These are phyloP conservation scores for Mariannaea sp. DNA, from an alignment of 2,329 filamentous ascomycete genomes.

Conservation along the genomic window DNA sequence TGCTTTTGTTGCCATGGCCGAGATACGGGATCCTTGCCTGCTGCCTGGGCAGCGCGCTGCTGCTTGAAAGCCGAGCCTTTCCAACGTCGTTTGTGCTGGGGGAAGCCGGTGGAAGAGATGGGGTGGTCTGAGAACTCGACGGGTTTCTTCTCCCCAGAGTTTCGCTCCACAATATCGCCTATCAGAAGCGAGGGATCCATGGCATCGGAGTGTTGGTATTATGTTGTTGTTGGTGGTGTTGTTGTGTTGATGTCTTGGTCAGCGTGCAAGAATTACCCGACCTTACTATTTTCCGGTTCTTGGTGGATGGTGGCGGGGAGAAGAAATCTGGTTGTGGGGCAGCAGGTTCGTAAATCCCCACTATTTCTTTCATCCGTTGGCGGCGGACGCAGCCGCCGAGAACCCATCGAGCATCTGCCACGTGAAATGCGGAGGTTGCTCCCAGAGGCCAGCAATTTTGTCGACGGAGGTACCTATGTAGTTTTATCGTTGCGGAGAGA, in stretches of 20 bases:
- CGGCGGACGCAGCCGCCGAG: conserved; percentile 23
- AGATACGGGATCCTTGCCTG: conserved; percentile 11
- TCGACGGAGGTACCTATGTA: not conserved
- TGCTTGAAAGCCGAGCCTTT: conserved; percentile 81
- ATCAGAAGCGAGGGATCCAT: conserved; percentile 62
- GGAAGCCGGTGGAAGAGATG: conserved; percentile 71
- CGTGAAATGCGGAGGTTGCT: conserved; percentile 20
- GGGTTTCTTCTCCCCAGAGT: conserved; percentile 61
- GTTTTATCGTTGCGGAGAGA: not conserved
- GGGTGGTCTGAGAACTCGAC: conserved; percentile 59
- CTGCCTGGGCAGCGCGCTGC: conserved; percentile 38
- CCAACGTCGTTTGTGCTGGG: conserved; percentile 80
- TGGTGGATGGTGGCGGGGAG: conserved; percentile 26
- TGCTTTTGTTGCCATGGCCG: conserved; percentile 14
- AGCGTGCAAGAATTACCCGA: conserved; percentile 16
- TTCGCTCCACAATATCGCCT: conserved; percentile 80
- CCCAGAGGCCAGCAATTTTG: no score
- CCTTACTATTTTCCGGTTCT: conserved; percentile 29
- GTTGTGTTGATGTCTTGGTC: conserved; percentile 3
- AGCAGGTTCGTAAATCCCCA: conserved; percentile 23
- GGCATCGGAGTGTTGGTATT: conserved; percentile 8
- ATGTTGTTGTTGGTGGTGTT: conserved; percentile 5
- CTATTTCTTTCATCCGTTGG: conserved; percentile 18
- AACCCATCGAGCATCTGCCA: conserved; percentile 18
- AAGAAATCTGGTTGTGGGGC: conserved; percentile 31